Conservation (phyloP, 139 green algal genomes). For the Coelastrella sp. region DNA sequence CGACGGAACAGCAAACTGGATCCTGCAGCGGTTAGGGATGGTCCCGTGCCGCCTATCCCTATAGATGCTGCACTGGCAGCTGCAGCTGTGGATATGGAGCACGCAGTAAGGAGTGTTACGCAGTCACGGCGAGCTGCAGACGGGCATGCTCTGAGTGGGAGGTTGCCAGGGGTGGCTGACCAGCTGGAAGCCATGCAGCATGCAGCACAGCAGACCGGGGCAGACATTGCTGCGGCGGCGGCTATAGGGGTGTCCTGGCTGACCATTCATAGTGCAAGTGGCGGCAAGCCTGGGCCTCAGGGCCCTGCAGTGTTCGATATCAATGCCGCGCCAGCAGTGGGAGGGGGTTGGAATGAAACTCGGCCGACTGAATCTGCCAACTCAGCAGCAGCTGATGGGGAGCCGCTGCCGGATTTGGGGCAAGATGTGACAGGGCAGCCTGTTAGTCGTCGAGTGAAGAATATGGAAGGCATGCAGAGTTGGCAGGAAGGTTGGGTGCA, state of each 20-base stretch:
- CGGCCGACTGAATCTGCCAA: not conserved
- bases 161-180: conserved; percentile 5
- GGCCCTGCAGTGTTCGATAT: not conserved
- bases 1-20: not conserved
- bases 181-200: not conserved
- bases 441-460: conserved; percentile 12
- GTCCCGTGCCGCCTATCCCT: not conserved
- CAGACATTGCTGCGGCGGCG: not conserved
- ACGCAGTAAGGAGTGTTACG: not conserved
- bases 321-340: not conserved
- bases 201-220: not conserved
- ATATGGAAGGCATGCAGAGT: conserved; percentile 4
- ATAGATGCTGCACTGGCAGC: conserved; percentile 15
- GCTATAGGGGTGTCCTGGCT: not conserved
- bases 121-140: conserved; percentile 9
- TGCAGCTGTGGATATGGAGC: conserved; percentile 18
- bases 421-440: conserved; percentile 10
- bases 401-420: conserved; percentile 24
- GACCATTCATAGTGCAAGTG: not conserved
- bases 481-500: not conserved
- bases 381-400: not conserved
- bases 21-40: not conserved
- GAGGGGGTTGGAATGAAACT: not conserved
- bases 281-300: too few relatives aligned
- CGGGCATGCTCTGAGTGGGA: not conserved